Percentiles rank a stretch among this genome's conserved stretches.
phyloP scores from a whole-genome alignment of 2,329 filamentous ascomycete genomes.

The Colletotrichum lentis region DNA sequence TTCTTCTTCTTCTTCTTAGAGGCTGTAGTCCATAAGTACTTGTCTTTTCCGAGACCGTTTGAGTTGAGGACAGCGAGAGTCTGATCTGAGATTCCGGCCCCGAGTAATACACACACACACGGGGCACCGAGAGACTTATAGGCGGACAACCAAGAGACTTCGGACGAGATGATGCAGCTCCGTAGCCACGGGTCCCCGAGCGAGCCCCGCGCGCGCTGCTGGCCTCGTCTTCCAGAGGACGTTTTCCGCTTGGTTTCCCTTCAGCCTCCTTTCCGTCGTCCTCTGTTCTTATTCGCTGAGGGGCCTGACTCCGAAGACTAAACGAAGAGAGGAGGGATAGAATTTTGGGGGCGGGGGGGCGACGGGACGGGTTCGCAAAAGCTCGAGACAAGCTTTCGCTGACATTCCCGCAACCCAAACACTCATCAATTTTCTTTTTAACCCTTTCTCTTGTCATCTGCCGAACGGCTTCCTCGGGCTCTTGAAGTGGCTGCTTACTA shows the following conservation, averaged over 20 bases:
- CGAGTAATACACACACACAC: not conserved
- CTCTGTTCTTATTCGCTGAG: not conserved
- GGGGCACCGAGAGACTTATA: not conserved
- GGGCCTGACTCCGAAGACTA: not conserved
- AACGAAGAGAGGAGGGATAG: not conserved
- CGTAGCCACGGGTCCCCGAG: slow-evolving; percentile 12
- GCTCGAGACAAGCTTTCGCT: not conserved
- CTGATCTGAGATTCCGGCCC: not conserved
- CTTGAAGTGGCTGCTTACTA: not conserved
- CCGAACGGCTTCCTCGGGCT: not conserved
- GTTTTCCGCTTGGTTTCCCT: not conserved
- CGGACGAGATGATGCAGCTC: slow-evolving; percentile 22
- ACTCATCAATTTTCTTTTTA: too few relatives aligned
- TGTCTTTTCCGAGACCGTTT: not conserved
- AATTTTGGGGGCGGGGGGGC: too few relatives aligned
- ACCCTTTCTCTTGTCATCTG: not conserved
- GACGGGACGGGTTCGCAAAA: not conserved
- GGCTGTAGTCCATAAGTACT: not conserved
- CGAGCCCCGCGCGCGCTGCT: slow-evolving; percentile 10
- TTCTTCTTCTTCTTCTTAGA: too few relatives aligned
- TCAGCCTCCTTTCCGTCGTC: not conserved
- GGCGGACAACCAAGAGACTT: slow-evolving; percentile 1
- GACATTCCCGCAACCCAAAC: not conserved
- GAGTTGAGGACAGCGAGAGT: too few relatives aligned
- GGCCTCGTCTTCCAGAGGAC: not conserved